These are phyloP conservation scores for Moricandia arvensis DNA, from an alignment of 345 rosid species.

Conservation along the genomic window DNA sequence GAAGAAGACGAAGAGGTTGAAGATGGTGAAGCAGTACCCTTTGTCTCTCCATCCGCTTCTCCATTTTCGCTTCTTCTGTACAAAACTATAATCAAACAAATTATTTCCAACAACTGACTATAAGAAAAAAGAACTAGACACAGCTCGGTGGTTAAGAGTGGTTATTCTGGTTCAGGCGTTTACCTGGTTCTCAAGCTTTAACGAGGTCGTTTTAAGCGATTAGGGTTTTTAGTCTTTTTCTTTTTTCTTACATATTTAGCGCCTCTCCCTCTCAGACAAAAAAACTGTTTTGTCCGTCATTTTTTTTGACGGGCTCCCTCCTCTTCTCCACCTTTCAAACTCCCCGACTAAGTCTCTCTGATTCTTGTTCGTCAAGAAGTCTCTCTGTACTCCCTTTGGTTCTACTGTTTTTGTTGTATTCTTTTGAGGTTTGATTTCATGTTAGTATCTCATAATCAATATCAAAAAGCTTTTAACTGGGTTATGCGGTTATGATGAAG, in stretches of 20 bases:
- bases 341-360: conserved; percentile 11
- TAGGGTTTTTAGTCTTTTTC: conserved; percentile 38
- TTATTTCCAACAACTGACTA: too few species aligned
- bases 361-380: too few species aligned
- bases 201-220: not conserved
- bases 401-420: not conserved
- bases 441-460: not conserved
- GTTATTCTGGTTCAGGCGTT: not conserved
- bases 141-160: not conserved
- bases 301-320: conserved; percentile 25
- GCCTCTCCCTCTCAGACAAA: not conserved
- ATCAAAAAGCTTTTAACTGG: not conserved
- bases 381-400: not conserved
- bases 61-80: conserved; percentile 61
- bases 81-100: too few species aligned
- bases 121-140: too few species aligned
- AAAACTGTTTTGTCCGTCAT: conserved; percentile 22
- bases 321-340: not conserved
- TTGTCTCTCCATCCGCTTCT: conserved; percentile 77
- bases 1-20: conserved; percentile 38
- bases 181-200: too few species aligned
- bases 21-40: conserved; percentile 73
- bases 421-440: not conserved
- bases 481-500: not conserved
- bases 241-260: conserved; percentile 7